phyloP scores from a whole-genome alignment of 202 grass and related monocot genomes.

The Musa balbisiana region DNA sequence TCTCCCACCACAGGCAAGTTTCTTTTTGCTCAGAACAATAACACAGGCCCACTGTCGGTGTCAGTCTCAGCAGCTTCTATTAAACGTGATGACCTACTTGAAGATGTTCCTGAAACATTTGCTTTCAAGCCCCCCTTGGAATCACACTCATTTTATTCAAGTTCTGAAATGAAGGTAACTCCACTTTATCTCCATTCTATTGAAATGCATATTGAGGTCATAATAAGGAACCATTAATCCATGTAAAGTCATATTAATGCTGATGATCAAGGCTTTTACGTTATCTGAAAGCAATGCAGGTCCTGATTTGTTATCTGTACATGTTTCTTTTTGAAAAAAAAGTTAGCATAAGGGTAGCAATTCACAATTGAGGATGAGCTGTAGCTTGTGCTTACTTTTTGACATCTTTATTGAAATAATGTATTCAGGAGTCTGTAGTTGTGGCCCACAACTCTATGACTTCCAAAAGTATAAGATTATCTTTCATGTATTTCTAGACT shows the following conservation, averaged over 20 bases:
- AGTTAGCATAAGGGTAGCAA: too few relatives aligned
- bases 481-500: too few relatives aligned
- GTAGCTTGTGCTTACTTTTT: background rate
- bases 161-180: conserved; percentile 59
- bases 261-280: too few relatives aligned
- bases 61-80: conserved; percentile 1
- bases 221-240: too few relatives aligned
- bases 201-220: too few relatives aligned
- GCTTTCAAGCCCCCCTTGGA: conserved; percentile 62
- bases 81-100: conserved; percentile 28
- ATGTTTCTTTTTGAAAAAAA: too few relatives aligned
- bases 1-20: conserved; percentile 91
- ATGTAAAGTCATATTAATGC: too few relatives aligned
- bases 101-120: conserved; percentile 47
- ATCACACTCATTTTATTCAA: conserved; percentile 35
- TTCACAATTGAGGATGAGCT: background rate
- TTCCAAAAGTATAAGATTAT: background rate
- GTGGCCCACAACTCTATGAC: background rate
- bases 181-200: conserved; percentile 1
- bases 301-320: too few relatives aligned
- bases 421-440: background rate
- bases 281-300: too few relatives aligned
- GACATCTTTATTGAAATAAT: background rate
- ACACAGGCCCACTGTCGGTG: conserved; percentile 24
- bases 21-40: conserved; percentile 38